These are phyloP conservation scores for Spinacia oleracea DNA, from an alignment of 179 eudicot genomes.

Conservation along the genomic window DNA sequence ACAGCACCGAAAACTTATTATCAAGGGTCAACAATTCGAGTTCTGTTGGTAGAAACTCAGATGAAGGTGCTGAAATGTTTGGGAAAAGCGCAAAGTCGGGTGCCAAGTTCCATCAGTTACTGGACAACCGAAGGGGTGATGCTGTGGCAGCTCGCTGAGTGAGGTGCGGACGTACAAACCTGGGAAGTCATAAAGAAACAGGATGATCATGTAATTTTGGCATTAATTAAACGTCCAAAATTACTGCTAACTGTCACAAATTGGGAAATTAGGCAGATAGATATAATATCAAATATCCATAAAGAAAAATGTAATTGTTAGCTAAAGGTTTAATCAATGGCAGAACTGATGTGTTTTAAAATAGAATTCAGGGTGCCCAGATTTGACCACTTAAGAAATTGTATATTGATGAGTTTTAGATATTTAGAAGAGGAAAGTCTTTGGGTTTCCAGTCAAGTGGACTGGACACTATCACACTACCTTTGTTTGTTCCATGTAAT, in stretches of 20 bases:
- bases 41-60: constrained; percentile 38
- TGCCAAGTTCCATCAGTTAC: constrained; percentile 78
- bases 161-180: constrained; percentile 24
- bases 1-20: constrained; percentile 74
- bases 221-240: constrained; percentile 54
- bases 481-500: constrained; percentile 13
- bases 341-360: constrained; percentile 40
- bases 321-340: constrained; percentile 28
- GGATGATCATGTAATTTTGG: constrained; percentile 58
- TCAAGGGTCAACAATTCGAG: constrained; percentile 70
- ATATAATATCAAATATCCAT: constrained; percentile 19
- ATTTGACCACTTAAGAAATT: constrained; percentile 25
- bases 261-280: constrained; percentile 30
- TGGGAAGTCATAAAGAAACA: constrained; percentile 20
- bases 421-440: constrained; percentile 16
- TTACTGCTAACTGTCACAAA: constrained; percentile 53
- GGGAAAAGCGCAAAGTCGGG: constrained; percentile 53
- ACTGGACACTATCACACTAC: neutral
- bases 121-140: constrained; percentile 69
- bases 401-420: constrained; percentile 30
- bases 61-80: constrained; percentile 45
- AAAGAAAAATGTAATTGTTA: constrained; percentile 23
- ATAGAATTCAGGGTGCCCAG: constrained; percentile 40
- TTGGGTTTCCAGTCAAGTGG: neutral
- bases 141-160: constrained; percentile 88